phyloP scores from a whole-genome alignment of 1,284 basidiomycete genomes.

The Trichosporon sp. region DNA sequence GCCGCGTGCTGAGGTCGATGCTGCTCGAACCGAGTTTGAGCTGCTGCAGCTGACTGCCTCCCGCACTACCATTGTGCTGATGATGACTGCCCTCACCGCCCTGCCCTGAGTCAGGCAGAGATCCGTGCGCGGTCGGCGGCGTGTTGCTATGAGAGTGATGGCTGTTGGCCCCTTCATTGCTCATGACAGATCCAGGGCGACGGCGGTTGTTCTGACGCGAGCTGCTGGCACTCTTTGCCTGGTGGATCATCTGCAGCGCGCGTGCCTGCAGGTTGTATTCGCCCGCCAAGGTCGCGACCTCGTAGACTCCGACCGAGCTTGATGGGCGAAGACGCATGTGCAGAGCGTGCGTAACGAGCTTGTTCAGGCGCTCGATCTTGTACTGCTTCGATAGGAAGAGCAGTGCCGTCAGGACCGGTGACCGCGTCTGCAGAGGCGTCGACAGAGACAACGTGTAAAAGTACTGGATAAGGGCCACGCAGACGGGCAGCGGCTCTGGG shows the following conservation, averaged over 20 bases:
- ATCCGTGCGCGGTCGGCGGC: background rate
- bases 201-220: conserved; percentile 4
- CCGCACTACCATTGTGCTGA: background rate
- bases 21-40: background rate
- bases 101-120: background rate
- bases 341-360: conserved; percentile 82
- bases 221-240: conserved; percentile 34
- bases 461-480: conserved; percentile 83
- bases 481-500: conserved; percentile 82
- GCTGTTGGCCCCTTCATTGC: conserved; percentile 7
- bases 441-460: conserved; percentile 79
- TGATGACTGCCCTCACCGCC: background rate
- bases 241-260: conserved; percentile 70
- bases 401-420: conserved; percentile 79
- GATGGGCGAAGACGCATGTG: conserved; percentile 76
- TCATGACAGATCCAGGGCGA: conserved; percentile 10
- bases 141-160: conserved; percentile 6
- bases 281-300: conserved; percentile 84
- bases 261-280: conserved; percentile 82
- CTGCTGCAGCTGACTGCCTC: background rate
- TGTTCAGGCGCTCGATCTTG: conserved; percentile 65
- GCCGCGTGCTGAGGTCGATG: background rate
- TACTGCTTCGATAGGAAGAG: conserved; percentile 80
- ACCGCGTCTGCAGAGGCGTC: conserved; percentile 83
- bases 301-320: conserved; percentile 83